phyloP scores from a whole-genome alignment of 768 basidiomycete species.

The Rhodotorula sphaerocarpa region DNA sequence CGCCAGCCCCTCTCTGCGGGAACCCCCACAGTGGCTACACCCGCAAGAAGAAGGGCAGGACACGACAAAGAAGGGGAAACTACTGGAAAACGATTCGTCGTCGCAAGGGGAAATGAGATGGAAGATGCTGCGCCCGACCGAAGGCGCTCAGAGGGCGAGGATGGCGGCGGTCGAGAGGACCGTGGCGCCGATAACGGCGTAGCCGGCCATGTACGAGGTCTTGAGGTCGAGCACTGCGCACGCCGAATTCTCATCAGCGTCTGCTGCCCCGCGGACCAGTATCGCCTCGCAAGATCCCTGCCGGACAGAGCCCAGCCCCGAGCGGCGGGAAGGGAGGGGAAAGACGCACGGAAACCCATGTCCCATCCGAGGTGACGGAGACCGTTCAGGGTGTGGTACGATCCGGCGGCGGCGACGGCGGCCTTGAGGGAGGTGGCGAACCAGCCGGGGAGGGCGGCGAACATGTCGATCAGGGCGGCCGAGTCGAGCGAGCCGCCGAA shows the following conservation, averaged over 20 bases:
- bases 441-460: slow-evolving; percentile 62
- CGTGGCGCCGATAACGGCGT: slow-evolving; percentile 71
- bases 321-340: neutral
- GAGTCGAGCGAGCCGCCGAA: slow-evolving; percentile 61
- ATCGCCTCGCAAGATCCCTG: too few relatives aligned
- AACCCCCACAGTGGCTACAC: too few relatives aligned
- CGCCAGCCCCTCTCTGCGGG: too few relatives aligned
- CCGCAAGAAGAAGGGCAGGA: too few relatives aligned
- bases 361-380: slow-evolving; percentile 88
- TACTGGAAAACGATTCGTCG: too few relatives aligned
- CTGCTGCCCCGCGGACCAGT: neutral
- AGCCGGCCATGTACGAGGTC: slow-evolving; percentile 70
- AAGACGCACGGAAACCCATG: slow-evolving; percentile 66
- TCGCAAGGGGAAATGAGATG: neutral
- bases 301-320: neutral
- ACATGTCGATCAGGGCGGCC: slow-evolving; percentile 63
- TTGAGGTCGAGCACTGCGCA: slow-evolving; percentile 66
- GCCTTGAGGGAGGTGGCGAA: slow-evolving; percentile 69
- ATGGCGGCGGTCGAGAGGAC: slow-evolving; percentile 59
- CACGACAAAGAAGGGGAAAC: too few relatives aligned
- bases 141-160: slow-evolving; percentile 7
- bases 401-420: slow-evolving; percentile 73
- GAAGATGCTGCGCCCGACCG: too few relatives aligned
- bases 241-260: neutral
- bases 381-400: slow-evolving; percentile 85